phyloP scores from a whole-genome alignment of 2,329 filamentous ascomycete genomes.

The Sporothrix mexicana region DNA sequence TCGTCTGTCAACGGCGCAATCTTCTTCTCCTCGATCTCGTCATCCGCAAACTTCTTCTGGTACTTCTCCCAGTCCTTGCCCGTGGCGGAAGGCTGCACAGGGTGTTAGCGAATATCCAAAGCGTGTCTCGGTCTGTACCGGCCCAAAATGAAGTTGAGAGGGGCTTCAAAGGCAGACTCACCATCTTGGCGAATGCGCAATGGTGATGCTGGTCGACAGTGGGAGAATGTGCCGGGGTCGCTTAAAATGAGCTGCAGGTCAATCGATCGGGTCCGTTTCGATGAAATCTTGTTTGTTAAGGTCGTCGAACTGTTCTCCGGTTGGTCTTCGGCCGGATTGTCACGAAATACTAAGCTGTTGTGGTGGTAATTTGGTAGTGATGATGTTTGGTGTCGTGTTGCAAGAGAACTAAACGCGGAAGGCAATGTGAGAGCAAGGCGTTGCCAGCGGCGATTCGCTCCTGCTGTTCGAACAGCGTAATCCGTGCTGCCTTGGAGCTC shows the following conservation, averaged over 20 bases:
- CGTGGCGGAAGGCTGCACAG: slow-evolving; percentile 84
- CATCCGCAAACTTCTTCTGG: slow-evolving; percentile 94
- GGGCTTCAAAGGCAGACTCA: slow-evolving; percentile 40
- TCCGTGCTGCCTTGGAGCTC: slow-evolving; percentile 38
- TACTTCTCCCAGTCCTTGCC: slow-evolving; percentile 98
- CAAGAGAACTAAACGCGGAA: slow-evolving; percentile 21
- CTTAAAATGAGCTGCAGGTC: not conserved
- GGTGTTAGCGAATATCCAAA: slow-evolving; percentile 37
- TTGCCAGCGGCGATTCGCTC: slow-evolving; percentile 29
- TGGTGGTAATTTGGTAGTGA: slow-evolving; percentile 22
- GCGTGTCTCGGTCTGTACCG: not conserved
- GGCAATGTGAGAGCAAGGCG: not conserved
- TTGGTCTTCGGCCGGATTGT: not conserved
- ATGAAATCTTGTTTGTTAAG: not conserved
- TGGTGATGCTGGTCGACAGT: slow-evolving; percentile 13
- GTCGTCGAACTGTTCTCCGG: not conserved
- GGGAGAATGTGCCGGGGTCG: not conserved
- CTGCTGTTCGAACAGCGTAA: slow-evolving; percentile 34
- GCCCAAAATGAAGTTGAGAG: not conserved
- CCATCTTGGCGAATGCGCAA: slow-evolving; percentile 46
- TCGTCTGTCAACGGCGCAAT: slow-evolving; percentile 96
- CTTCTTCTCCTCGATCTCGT: slow-evolving; percentile 99
- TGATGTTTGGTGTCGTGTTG: slow-evolving; percentile 12
- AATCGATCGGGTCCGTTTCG: not conserved
- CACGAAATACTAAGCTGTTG: not conserved